Percentiles rank a stretch among this genome's conserved stretches.
Evolutionary conservation across 371 early-diverging fungal genomes (phyloP).

Genomic region (Zychaea mexicana): DNA sequence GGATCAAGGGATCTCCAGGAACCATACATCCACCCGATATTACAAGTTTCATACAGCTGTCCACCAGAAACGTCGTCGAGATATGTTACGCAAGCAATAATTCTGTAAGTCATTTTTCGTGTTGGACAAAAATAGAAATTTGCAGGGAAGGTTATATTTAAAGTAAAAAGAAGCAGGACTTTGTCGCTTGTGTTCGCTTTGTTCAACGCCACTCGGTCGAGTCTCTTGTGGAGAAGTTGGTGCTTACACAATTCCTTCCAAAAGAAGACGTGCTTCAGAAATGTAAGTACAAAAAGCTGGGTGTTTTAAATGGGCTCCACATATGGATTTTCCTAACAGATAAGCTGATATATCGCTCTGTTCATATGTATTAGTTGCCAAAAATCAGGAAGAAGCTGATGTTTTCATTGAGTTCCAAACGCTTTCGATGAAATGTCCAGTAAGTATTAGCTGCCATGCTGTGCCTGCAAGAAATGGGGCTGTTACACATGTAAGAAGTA

Average conservation of each 20-base stretch:
- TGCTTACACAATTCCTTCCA: constrained; percentile 31
- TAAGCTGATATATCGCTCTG: not conserved
- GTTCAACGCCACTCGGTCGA: constrained; percentile 47
- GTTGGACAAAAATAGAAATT: no score
- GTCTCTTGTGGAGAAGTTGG: constrained; percentile 44
- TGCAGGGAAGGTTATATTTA: not conserved
- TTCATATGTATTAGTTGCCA: constrained; percentile 12
- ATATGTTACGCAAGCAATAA: constrained; percentile 59
- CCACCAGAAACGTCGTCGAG: constrained; percentile 48
- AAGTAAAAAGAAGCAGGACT: constrained; percentile 26
- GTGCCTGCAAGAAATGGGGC: not conserved
- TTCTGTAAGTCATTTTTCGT: constrained; percentile 41
- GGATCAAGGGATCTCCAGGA: constrained; percentile 63
- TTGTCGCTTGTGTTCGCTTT: constrained; percentile 45
- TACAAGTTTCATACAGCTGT: constrained; percentile 40
- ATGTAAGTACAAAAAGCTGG: constrained; percentile 44
- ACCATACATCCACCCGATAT: constrained; percentile 66
- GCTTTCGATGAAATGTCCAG: constrained; percentile 61
- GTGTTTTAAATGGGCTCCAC: no score
- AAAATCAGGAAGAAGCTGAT: constrained; percentile 50
- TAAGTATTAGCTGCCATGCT: constrained; percentile 21
- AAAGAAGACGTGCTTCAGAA: constrained; percentile 50
- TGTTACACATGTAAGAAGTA: no score
- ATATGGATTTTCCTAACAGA: no score
- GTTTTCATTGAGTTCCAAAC: constrained; percentile 56